Evolutionary conservation across 2,329 filamentous ascomycete species (phyloP), one percentile per base, ranked within the genome.

Genomic region (Fusarium zealandicum): DNA sequence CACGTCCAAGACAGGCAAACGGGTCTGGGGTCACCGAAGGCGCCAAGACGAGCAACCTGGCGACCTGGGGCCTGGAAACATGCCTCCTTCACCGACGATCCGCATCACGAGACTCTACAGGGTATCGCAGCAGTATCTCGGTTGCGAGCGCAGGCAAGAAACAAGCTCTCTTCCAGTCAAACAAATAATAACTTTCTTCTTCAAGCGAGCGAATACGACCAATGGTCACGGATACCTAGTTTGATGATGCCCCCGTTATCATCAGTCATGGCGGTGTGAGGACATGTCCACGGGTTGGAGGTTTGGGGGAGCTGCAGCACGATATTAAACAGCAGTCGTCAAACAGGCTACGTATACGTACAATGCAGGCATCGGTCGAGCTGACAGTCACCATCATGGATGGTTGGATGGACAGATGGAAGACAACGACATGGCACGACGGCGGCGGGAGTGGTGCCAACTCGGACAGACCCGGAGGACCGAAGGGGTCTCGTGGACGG

Each of bases 81-180:
- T 40, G 27, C 45, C 45, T 5, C 39, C 8, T 33, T 47, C 44
- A 49, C 33, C 36, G 44, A 41, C 32, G 28, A 36, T 51, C 52
- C 30, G 39, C 17, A 54, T 48, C 35, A 38, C 43, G 54, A 37
- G 58, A 14, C n/a, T n/a, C n/a, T n/a, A n/a, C n/a, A n/a, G n/a
- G n/a, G 73, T 38, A 68, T 77, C 43, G 64, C 68, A 44, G 73
- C 75, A 50, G 74, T 72, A 44, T 66, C 70, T 44, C 70, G 71
- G 28, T 69, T 67, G 45, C 64, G 69, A 28, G 63, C 65, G n/a
- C 61, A 60, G 40, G 69, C 69, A 36, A 65, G 72, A 20, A 20
- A 6, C n/a, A n/a, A n/a, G n/a, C n/a, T n/a, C n/a, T n/a, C n/a
- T n/a, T 20, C 6, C 20, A 20, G 20, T 20, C 20, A 20, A 20